Conservation (phyloP, 129 eudicot species). For the carrot (Daucus carota) region DNA sequence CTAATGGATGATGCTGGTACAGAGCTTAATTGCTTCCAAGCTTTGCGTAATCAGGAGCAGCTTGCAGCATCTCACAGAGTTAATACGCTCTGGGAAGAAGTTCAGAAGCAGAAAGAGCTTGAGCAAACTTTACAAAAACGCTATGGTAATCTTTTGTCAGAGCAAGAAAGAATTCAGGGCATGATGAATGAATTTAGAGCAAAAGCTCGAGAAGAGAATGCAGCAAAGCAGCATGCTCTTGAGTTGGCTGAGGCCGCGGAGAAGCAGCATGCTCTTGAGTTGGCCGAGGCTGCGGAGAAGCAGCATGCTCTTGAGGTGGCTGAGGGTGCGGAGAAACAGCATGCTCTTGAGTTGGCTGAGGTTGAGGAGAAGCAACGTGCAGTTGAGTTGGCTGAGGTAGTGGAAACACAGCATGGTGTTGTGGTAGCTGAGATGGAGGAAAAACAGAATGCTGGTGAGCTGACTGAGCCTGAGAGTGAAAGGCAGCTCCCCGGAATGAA, state of each 20-base stretch:
- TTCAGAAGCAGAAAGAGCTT: constrained; percentile 86
- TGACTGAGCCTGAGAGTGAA: neutral
- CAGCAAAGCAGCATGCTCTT: constrained; percentile 26
- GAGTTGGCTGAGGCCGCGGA: constrained; percentile 17
- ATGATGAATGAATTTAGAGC: constrained; percentile 41
- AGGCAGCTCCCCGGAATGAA: neutral
- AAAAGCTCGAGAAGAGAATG: constrained; percentile 42
- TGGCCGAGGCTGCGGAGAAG: constrained; percentile 1
- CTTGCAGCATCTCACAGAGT: constrained; percentile 71
- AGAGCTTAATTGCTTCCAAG: constrained; percentile 83
- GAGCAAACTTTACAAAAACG: constrained; percentile 70
- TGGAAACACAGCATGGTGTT: neutral
- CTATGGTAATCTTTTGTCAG: constrained; percentile 53
- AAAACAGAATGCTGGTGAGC: neutral
- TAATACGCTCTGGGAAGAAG: constrained; percentile 80
- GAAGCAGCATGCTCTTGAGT: neutral
- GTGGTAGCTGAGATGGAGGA: neutral
- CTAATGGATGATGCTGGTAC: constrained; percentile 95
- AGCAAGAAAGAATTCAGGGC: constrained; percentile 51
- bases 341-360: constrained; percentile 16
- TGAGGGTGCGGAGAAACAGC: constrained; percentile 9
- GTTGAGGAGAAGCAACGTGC: neutral
- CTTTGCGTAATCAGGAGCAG: constrained; percentile 75
- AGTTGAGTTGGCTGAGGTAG: neutral
- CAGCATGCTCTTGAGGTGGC: neutral